phyloP scores from a whole-genome alignment of 1,284 basidiomycete species.

The Inonotus hispidus region DNA sequence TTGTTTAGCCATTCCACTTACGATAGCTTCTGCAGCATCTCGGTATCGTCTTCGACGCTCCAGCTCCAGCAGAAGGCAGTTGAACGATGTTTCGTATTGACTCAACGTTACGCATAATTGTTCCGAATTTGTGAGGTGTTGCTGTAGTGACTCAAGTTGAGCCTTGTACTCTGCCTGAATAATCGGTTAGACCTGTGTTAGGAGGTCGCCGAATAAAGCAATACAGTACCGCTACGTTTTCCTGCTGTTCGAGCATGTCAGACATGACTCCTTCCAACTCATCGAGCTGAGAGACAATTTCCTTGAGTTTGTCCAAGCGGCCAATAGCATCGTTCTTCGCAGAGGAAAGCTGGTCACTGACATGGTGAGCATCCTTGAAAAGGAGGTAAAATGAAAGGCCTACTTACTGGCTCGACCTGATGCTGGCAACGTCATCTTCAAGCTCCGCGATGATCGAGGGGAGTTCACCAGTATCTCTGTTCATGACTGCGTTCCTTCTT shows the following conservation, averaged over 20 bases:
- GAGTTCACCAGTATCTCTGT: slow-evolving; percentile 69
- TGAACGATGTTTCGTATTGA: slow-evolving; percentile 64
- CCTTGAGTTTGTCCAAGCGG: slow-evolving; percentile 43
- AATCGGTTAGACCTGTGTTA: slow-evolving; percentile 4
- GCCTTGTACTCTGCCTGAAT: slow-evolving; percentile 49
- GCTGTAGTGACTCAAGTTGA: slow-evolving; percentile 49
- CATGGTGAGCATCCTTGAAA: slow-evolving; percentile 4
- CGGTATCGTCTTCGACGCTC: slow-evolving; percentile 60
- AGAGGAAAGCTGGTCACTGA: slow-evolving; percentile 44
- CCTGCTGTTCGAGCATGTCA: slow-evolving; percentile 66
- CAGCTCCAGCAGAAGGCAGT: slow-evolving; percentile 66
- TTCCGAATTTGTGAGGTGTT: slow-evolving; percentile 54
- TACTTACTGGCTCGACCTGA: slow-evolving; percentile 54
- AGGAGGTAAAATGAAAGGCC: neutral
- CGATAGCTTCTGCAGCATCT: slow-evolving; percentile 57
- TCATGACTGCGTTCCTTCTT: slow-evolving; percentile 49
- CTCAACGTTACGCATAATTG: slow-evolving; percentile 59
- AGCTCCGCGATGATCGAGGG: slow-evolving; percentile 67
- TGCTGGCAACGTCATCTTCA: slow-evolving; percentile 46
- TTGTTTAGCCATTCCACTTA: slow-evolving; percentile 57
- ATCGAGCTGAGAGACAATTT: slow-evolving; percentile 58
- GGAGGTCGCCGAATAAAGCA: neutral
- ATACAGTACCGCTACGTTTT: slow-evolving; percentile 50
- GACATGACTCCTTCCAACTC: slow-evolving; percentile 72
- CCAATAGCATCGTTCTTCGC: slow-evolving; percentile 39